phyloP scores from a whole-genome alignment of 352 stramenopile species.

The Phytophthora gonapodyides region DNA sequence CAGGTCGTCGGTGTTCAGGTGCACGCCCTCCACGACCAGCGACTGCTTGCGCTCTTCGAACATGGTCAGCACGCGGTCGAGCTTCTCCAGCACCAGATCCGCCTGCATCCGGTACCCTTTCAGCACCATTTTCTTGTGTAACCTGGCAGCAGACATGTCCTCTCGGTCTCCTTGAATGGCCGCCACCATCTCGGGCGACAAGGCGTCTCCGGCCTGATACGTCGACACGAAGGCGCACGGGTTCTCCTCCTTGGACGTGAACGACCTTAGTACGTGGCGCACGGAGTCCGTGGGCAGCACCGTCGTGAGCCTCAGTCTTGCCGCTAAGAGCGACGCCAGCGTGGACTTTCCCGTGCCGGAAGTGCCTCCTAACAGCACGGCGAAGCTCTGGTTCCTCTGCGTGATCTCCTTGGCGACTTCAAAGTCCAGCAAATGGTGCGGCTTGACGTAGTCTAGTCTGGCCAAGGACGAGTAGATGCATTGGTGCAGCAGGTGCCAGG shows the following conservation, averaged over 20 bases:
- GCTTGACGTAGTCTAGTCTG: slow-evolving; percentile 84
- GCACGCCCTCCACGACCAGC: slow-evolving; percentile 86
- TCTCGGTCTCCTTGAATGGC: slow-evolving; percentile 45
- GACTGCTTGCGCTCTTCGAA: slow-evolving; percentile 84
- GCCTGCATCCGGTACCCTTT: slow-evolving; percentile 86
- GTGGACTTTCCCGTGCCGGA: slow-evolving; percentile 89
- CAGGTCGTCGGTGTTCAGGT: slow-evolving; percentile 86
- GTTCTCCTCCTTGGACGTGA: slow-evolving; percentile 82
- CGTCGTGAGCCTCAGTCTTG: slow-evolving; percentile 79
- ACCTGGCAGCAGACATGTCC: slow-evolving; percentile 67
- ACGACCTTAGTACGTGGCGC: slow-evolving; percentile 78
- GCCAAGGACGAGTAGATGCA: slow-evolving; percentile 83
- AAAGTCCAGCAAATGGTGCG: slow-evolving; percentile 84
- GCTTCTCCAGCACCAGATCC: slow-evolving; percentile 81
- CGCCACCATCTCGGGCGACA: slow-evolving; percentile 53
- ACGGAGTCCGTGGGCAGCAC: slow-evolving; percentile 87
- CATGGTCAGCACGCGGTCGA: slow-evolving; percentile 84
- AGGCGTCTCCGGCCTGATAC: slow-evolving; percentile 85
- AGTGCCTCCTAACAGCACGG: slow-evolving; percentile 85
- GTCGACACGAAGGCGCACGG: slow-evolving; percentile 87
- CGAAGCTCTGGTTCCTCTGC: slow-evolving; percentile 85
- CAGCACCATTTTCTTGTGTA: slow-evolving; percentile 85
- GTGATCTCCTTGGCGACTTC: slow-evolving; percentile 87
- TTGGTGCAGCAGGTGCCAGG: slow-evolving; percentile 80
- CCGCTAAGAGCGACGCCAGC: slow-evolving; percentile 76